phyloP scores from a whole-genome alignment of 163 green algal genomes.

The Picocystis sp. region DNA sequence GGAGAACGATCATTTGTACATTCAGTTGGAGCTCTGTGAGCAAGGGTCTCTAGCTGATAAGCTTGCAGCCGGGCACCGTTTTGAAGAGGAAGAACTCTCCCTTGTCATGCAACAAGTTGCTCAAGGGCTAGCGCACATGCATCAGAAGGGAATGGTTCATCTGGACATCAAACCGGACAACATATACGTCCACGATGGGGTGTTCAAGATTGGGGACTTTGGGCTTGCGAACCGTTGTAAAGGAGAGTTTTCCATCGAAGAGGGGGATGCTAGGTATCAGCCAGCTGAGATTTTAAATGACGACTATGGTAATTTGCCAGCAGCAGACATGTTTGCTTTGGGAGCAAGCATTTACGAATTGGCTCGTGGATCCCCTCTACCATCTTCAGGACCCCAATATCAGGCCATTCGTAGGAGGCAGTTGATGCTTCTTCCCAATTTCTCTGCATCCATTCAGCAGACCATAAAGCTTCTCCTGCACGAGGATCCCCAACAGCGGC shows the following conservation, averaged over 20 bases:
- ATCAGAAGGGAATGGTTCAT: conserved; percentile 55
- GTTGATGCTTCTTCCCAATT: conserved; percentile 30
- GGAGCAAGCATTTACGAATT: conserved; percentile 62
- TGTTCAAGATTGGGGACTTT: conserved; percentile 73
- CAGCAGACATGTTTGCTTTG: conserved; percentile 73
- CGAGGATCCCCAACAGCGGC: too few relatives aligned
- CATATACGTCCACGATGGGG: conserved; percentile 36
- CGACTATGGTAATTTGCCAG: conserved; percentile 37
- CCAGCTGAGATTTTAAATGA: conserved; percentile 49
- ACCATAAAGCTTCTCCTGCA: conserved; percentile 18
- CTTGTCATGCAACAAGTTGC: conserved; percentile 52
- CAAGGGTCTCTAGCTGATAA: conserved; percentile 19
- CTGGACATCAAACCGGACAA: conserved; percentile 83
- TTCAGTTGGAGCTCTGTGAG: conserved; percentile 63
- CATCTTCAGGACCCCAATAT: conserved; percentile 28
- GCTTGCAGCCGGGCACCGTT: neutral
- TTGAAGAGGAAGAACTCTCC: conserved; percentile 44
- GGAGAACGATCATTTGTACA: conserved; percentile 53
- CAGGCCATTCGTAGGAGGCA: conserved; percentile 25
- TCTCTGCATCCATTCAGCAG: conserved; percentile 14
- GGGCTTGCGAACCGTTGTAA: conserved; percentile 39
- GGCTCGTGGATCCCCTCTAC: conserved; percentile 31
- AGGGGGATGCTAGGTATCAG: conserved; percentile 56
- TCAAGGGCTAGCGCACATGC: conserved; percentile 56
- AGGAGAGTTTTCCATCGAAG: conserved; percentile 14